Base-by-base conservation (phyloP, 2,329 filamentous ascomycete species). In the Claviceps sp. region DNA sequence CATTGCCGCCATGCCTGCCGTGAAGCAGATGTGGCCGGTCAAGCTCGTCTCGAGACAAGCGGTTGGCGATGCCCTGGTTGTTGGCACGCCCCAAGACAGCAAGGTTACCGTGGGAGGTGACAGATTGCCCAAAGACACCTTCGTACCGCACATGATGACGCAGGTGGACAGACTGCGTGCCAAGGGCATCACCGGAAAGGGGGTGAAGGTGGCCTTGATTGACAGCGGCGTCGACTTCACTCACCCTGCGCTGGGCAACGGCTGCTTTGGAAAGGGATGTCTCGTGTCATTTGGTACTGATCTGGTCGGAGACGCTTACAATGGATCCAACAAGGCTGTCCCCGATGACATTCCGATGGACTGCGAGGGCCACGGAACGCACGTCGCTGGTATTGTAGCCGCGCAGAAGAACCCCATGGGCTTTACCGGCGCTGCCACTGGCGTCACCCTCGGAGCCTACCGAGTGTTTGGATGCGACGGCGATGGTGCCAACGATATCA, bases 201-300 rank as follows among this genome's bases (percentile, higher is more conserved):
- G 75, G 23, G 65, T 79, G 62, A 76, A 73, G 55, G 63, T 80
- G 59, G 77, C 66, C 39, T 64, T 80, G 9, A 67, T 80, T 22
- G 77, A 79, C 58, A 75, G 69, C 22, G 76, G 77, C 58, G 66
- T 82, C 45, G 80, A 85, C 60, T 84, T 83, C 59, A 73, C 66
- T 0, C 80, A 84, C 57, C 76, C 79, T 2, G 77, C 78, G 22
- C 72, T 85, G 0, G 82, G 82, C 14, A 23, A 38, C 9, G 29
- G 29, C 5, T 70, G 72, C 49, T 75, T 74, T 54, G 74, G 74
- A 3, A 22, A 46, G 23, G 71, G 71, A 0, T 74, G 65, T 55
- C 64, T 74, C 13, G 68, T 77, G 8, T 62, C 65, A 5, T 64
- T 63, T 50, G 73, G 74, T 2, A 66, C 63, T 34, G 72, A 75